Base-by-base conservation (phyloP, 2,329 filamentous ascomycete species). In the Botrytis sinoallii region DNA sequence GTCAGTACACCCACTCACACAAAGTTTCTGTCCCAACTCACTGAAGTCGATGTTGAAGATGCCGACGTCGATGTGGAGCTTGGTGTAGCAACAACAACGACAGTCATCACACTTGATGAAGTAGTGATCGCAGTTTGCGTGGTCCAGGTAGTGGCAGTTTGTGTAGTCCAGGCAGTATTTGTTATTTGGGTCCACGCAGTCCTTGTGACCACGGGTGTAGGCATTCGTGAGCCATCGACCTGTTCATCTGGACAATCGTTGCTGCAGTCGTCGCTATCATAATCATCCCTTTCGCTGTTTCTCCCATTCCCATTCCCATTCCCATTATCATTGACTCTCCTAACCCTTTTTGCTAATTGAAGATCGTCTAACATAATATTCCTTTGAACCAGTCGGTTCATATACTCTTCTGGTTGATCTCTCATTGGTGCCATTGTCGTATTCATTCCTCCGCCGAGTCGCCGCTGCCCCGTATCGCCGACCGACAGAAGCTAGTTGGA, bases 401-500 rank as follows among this genome's bases (percentile, higher is more conserved):
- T 57, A 16, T 75, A 67, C 55, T 64, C 59, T 25, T 76, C 74
- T 42, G 74, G 72, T 73, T 75, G 60, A 59, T 77, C 74, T 74
- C 79, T 77, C 52, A 78, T 69, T 65, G 79, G 79, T 73, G 80
- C 77, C 80, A 81, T 81, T 74, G 77, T 79, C 71, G 61, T 77
- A 66, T 78, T 78, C 78, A 80, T 80, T 75, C 48, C 74, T 78
- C 78, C 77, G 75, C 76, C 75, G 76, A 75, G 73, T 73, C 71
- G 73, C 71, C 67, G 70, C 73, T 74, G 73, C 72, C 74, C 74
- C 71, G 73, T 66, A 48, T 75, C 73, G 59, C 76, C 73, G 74
- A 75, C 71, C 76, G 76, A 77, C 79, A 79, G 75, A 75, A 76
- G 70, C 52, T 70, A 68, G 68, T 75, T 14, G 55, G 70, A 59